These are phyloP conservation scores for Aspergillus funiculosus DNA, from an alignment of 495 filamentous ascomycete genomes.

Conservation along the genomic window DNA sequence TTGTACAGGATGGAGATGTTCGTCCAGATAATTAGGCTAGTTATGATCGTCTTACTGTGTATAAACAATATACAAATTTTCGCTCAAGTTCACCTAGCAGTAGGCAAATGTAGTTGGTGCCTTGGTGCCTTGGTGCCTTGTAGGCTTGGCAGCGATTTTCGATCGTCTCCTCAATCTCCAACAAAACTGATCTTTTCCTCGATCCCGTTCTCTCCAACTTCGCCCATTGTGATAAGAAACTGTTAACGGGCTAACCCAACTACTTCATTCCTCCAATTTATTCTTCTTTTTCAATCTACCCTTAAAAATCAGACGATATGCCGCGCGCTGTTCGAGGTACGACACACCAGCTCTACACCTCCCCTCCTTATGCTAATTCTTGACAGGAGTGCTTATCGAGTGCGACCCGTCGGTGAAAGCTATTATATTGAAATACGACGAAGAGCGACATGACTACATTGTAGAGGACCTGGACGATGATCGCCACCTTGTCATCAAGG, in stretches of 20 bases:
- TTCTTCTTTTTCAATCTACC: not conserved
- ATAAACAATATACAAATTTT: no score
- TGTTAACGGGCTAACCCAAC: no score
- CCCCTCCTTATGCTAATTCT: not conserved
- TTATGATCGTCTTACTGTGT: not conserved
- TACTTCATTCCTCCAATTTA: not conserved
- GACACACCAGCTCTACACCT: not conserved
- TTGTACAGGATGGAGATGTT: slow-evolving; percentile 1
- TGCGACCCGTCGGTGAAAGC: slow-evolving; percentile 76
- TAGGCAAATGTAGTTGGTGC: not conserved
- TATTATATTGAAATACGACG: slow-evolving; percentile 67
- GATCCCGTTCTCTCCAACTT: not conserved
- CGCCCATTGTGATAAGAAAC: no score
- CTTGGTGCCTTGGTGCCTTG: slow-evolving; percentile 9
- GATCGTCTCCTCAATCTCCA: not conserved
- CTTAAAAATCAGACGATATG: slow-evolving; percentile 24
- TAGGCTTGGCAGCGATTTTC: not conserved
- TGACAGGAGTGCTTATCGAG: slow-evolving; percentile 62
- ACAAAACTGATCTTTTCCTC: no score
- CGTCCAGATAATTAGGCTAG: not conserved
- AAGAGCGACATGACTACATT: slow-evolving; percentile 62
- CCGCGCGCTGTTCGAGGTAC: slow-evolving; percentile 46
- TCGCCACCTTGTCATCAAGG: slow-evolving; percentile 64
- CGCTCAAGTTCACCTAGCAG: no score
- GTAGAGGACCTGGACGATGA: slow-evolving; percentile 72